Evolutionary conservation across 2,329 filamentous ascomycete species (phyloP).

Genomic region (Monilinia fructigena): DNA sequence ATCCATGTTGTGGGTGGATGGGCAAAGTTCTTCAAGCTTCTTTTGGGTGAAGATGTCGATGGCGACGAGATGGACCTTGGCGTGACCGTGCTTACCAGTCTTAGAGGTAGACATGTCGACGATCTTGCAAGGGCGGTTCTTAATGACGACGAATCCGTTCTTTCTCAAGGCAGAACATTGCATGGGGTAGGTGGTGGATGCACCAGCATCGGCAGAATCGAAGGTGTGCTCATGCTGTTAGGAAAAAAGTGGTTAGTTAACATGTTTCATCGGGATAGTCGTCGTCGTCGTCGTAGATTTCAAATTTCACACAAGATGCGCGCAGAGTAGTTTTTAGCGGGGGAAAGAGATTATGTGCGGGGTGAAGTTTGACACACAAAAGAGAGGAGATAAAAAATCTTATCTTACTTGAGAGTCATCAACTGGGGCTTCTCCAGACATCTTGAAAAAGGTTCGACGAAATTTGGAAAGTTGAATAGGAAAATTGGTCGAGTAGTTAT

Average conservation of each 20-base stretch:
- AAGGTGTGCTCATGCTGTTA: constrained; percentile 59
- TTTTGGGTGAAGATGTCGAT: constrained; percentile 99
- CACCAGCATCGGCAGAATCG: constrained; percentile 93
- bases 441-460: constrained; percentile 42
- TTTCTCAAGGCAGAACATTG: constrained; percentile 99
- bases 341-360: constrained; percentile 27
- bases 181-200: constrained; percentile 92
- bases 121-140: constrained; percentile 99
- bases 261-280: constrained; percentile 5
- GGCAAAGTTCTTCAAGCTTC: constrained; percentile 99
- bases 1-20: constrained; percentile 97
- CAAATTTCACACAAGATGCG: constrained; percentile 30
- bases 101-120: constrained; percentile 99
- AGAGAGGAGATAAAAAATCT: constrained; percentile 26
- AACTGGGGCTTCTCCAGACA: constrained; percentile 50
- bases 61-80: constrained; percentile 98
- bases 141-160: constrained; percentile 99
- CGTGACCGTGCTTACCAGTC: constrained; percentile 99
- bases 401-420: constrained; percentile 59
- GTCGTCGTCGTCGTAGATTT: constrained; percentile 9
- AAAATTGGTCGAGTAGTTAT: constrained; percentile 37
- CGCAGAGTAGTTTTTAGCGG: constrained; percentile 33
- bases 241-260: constrained; percentile 21
- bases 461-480: background rate
- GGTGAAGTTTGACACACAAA: constrained; percentile 22